Base-by-base conservation (phyloP, 148 eudicot species). In the Fallopia convolvulus region DNA sequence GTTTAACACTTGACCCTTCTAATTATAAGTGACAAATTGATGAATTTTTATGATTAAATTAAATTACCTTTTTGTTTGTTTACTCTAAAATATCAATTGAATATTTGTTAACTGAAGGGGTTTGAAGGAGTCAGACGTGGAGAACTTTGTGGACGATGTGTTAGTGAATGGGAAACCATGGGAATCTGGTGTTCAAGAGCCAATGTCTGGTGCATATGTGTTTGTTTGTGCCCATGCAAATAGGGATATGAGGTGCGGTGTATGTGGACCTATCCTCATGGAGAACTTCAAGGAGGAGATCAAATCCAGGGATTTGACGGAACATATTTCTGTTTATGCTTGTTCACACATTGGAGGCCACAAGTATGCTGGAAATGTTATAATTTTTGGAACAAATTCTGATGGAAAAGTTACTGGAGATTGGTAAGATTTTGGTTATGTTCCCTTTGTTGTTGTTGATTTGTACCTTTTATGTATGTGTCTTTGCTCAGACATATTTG, bases 321-420 rank as follows among this genome's bases (percentile, higher is more conserved):
- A 91, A 40, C 88, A 86, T 63, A 90, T 92, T 49, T 86, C 82
- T 79, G 97, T 94, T 81, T 88, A 85, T 83, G 90, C 94, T 78
- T 94, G 97, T 81, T 94, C 99, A 11, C 99, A 94, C 80, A 79
- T 94, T 65, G 99, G 99, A 65, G 99, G 99, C 13, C 99, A 94
- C 81, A 94, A 94, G 85, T 94, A 94, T 83, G 99, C 99, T 74
- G 99, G 99, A 36, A 94, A 94, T 80, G 75, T 92, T 58, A 92
- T 94, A 32, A 92, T 89, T 50, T 94, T 89, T 77, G 89, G 92
- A 80, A 88, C 94, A 15, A 83, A 84, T 84, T 49, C 85, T 10
- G 88, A 92, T 66, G 97, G 92, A 74, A 92, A 94, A 82, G 82
- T 89, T 71, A 82, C 81, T 77, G 99, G 99, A 55, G 92, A 94